These are phyloP conservation scores for Nakazawaea wickerhamii DNA, from an alignment of 805 yeast species.

Conservation along the genomic window DNA sequence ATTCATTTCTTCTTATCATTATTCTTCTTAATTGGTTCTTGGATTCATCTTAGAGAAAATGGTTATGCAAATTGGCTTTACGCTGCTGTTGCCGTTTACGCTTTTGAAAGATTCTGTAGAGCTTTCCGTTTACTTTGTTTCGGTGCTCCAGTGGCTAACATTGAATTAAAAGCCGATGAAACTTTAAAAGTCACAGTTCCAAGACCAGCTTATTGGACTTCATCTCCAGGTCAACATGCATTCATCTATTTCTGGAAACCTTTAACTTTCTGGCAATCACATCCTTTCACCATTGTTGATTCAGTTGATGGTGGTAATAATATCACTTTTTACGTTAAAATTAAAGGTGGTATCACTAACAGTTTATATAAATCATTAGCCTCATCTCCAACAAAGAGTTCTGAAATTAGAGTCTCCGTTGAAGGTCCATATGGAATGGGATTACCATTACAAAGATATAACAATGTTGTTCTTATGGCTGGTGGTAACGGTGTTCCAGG, in stretches of 20 bases:
- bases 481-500: constrained; percentile 55
- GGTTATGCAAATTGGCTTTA: constrained; percentile 3
- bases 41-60: constrained; percentile 28
- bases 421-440: constrained; percentile 62
- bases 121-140: constrained; percentile 29
- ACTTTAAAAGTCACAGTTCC: constrained; percentile 42
- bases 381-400: constrained; percentile 21
- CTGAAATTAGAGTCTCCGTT: constrained; percentile 34
- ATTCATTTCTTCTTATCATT: constrained; percentile 36
- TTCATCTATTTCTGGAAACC: constrained; percentile 35
- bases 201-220: constrained; percentile 37
- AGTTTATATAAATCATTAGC: constrained; percentile 21
- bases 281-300: constrained; percentile 36
- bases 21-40: constrained; percentile 37
- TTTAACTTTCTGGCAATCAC: constrained; percentile 39
- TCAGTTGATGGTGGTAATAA: constrained; percentile 15
- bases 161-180: constrained; percentile 36
- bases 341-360: constrained; percentile 33
- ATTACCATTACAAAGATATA: constrained; percentile 32
- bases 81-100: constrained; percentile 25
- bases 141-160: constrained; percentile 34
- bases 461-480: constrained; percentile 36
- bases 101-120: constrained; percentile 29
- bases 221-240: constrained; percentile 35
- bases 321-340: constrained; percentile 29